Base-by-base conservation (phyloP, 2,329 filamentous ascomycete genomes). In the Fusarium nelsonii region DNA sequence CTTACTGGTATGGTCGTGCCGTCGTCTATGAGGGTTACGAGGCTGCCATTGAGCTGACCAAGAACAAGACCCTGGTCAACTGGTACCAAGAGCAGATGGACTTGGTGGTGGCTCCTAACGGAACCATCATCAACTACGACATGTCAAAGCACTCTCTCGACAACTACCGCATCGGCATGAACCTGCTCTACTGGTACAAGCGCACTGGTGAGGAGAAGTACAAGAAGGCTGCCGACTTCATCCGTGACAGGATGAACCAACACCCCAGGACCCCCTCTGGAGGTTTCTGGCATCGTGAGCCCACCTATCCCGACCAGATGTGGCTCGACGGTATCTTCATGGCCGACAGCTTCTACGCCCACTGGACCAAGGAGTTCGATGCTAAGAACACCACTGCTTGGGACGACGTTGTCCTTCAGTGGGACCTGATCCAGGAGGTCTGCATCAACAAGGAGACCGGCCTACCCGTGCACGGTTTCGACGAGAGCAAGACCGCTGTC, bases 281-380 rank as follows among this genome's bases (percentile, higher is more conserved):
- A 10, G 86, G 85, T 1, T 85, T 88, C 78, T 88, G 85, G 84
- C 85, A 88, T 67, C 70, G 76, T 1, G 74, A 79, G 16, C 76
- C 83, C 33, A 76, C 78, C 3, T 86, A 85, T 65, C 79, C 78
- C 18, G 81, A 86, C 65, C 84, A 88, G 36, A 63, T 63, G 61
- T 63, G 86, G 85, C 79, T 88, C 0, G 85, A 87, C 65, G 86
- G 86, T 2, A 84, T 85, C 23, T 86, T 80, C 75, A 85, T 85
- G 83, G 81, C 82, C 3, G 80, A 82, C 41, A 75, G 76, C 2
- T 83, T 83, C 71, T 83, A 82, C 46, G 80, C 81, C 3, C 72
- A 72, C 34, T 84, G 80, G 72, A 80, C 79, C 6, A 66, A 69
- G 9, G 58, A 77, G n/a, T 83, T 81, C 56, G 77, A 82, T 15